A percentile compares a stretch with the other conserved stretches of the same genome.
Conservation (phyloP, 768 basidiomycete genomes). For the Boletus reticulatus region DNA sequence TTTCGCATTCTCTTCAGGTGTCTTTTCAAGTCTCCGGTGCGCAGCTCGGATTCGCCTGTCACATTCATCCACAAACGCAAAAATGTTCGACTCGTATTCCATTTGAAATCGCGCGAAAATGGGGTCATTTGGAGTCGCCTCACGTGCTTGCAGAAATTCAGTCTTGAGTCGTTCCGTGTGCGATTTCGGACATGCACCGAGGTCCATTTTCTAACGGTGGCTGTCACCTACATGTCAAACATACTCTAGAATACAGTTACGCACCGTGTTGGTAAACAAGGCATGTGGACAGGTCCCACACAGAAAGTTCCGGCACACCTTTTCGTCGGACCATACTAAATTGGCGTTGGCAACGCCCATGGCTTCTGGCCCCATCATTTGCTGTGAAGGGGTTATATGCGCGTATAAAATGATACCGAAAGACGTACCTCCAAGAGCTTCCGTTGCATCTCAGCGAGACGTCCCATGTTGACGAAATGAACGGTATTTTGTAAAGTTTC, state of each 20-base stretch:
- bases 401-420: conserved; percentile 21
- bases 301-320: conserved; percentile 97
- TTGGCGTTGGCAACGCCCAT: conserved; percentile 96
- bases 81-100: conserved; percentile 95
- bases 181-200: conserved; percentile 95
- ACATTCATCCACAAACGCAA: conserved; percentile 96
- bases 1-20: conserved; percentile 99
- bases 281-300: conserved; percentile 99
- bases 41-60: conserved; percentile 93
- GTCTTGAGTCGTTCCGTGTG: conserved; percentile 93
- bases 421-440: conserved; percentile 75
- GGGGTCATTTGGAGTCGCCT: conserved; percentile 74
- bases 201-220: conserved; percentile 85
- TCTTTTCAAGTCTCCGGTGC: conserved; percentile 96
- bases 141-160: conserved; percentile 79
- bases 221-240: not conserved
- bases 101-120: conserved; percentile 84
- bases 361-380: conserved; percentile 99
- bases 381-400: conserved; percentile 45
- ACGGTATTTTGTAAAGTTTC: conserved; percentile 1
- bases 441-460: conserved; percentile 95
- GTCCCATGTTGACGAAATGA: conserved; percentile 64
- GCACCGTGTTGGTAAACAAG: conserved; percentile 95
- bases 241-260: conserved; percentile 28
- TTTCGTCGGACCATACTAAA: conserved; percentile 91